Percentiles rank a stretch among this genome's conserved stretches.
phyloP scores from a whole-genome alignment of 2,329 filamentous ascomycete species.

The Sclerotinia spermophila region DNA sequence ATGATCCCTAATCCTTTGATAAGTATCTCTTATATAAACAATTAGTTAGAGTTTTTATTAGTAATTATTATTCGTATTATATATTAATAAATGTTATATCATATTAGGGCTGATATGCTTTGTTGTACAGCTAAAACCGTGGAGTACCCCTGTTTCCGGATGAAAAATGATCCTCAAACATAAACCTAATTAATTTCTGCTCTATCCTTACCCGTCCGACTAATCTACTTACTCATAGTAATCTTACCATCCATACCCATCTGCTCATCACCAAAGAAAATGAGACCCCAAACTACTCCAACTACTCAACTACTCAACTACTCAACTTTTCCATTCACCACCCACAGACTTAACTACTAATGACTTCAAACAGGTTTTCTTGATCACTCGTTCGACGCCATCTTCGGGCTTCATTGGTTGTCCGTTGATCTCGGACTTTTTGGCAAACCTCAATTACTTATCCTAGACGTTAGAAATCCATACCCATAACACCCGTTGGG shows the following conservation, averaged over 20 bases:
- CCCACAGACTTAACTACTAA: neutral
- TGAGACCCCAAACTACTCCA: neutral
- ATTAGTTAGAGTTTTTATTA: slow-evolving; percentile 1
- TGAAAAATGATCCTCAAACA: slow-evolving; percentile 36
- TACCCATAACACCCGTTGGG: slow-evolving; percentile 15
- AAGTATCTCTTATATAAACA: neutral
- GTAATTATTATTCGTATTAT: slow-evolving; percentile 11
- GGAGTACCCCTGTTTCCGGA: slow-evolving; percentile 25
- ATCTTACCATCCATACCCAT: no score
- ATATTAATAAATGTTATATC: neutral
- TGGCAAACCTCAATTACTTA: slow-evolving; percentile 22
- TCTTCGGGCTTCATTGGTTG: slow-evolving; percentile 19
- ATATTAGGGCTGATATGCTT: slow-evolving; percentile 36
- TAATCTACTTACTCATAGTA: neutral
- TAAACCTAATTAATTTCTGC: slow-evolving; percentile 27
- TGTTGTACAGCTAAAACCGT: slow-evolving; percentile 30
- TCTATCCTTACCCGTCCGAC: neutral
- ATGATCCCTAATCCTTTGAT: neutral
- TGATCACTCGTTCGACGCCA: neutral
- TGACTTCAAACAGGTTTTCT: neutral
- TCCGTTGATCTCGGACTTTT: slow-evolving; percentile 27
- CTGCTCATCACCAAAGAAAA: neutral
- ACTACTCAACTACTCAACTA: no score
- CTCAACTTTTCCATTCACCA: neutral
- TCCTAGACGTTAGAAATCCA: slow-evolving; percentile 30